phyloP scores from a whole-genome alignment of 306 rosid genomes.

The Sechiopsis laciniata region DNA sequence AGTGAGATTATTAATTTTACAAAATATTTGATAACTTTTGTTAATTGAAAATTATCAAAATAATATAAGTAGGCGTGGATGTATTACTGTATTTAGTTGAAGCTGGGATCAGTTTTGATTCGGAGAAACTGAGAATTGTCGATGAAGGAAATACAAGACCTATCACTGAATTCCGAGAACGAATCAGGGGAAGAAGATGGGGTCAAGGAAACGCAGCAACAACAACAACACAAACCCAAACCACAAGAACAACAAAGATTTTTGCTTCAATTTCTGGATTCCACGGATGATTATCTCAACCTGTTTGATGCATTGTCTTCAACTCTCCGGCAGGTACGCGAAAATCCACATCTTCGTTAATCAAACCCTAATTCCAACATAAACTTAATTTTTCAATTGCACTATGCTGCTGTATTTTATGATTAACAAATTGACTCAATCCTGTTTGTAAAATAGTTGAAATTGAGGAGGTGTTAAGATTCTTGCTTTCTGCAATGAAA shows the following conservation, averaged over 20 bases:
- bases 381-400: background rate
- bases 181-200: slow-evolving; percentile 16
- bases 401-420: background rate
- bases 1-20: too few species aligned
- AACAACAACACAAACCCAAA: slow-evolving; percentile 1
- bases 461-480: background rate
- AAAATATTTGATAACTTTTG: background rate
- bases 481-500: background rate
- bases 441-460: background rate
- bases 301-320: slow-evolving; percentile 49
- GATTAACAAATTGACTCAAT: background rate
- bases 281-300: slow-evolving; percentile 48
- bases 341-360: background rate
- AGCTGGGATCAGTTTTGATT: background rate
- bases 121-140: background rate
- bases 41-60: background rate
- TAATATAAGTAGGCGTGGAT: background rate
- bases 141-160: slow-evolving; percentile 16
- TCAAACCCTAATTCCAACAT: background rate
- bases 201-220: slow-evolving; percentile 3
- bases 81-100: background rate
- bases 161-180: slow-evolving; percentile 9
- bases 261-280: slow-evolving; percentile 63
- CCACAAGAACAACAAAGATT: background rate
- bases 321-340: slow-evolving; percentile 60